Base-by-base conservation (phyloP, 1,139 yeast genomes). In the Yamadazyma spencermartinsiae region DNA sequence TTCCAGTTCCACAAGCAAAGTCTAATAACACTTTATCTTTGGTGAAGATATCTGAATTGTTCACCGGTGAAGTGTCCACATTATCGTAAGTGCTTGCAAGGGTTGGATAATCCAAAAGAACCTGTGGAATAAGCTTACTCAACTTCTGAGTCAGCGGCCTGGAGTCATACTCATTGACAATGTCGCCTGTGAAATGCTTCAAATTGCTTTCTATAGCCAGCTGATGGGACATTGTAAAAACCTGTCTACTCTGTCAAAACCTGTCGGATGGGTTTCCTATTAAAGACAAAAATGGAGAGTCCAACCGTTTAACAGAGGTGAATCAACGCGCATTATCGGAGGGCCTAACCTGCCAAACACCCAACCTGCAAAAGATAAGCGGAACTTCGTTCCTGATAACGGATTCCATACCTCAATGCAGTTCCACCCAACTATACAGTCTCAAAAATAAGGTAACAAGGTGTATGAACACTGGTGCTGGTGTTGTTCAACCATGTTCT, bases 1-100 rank as follows among this genome's bases (percentile, higher is more conserved):
- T 40, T 0, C 76, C 77, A 0, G 74, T 62, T 1, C 77, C 76
- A 46, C 76, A 71, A 1, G 75, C 76, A 49, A 72, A 71, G 48
- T 72, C 76, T 41, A 72, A 41, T 18, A 63, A 31, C 26, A 50
- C 55, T 41, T 54, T 51, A 1, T 65, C 68, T 2, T 61, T 60
- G 33, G 49, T 56, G 48, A 60, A 48, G 14, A 55, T 23, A 4
- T 23, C 26, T 10, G 26, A 23, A 10, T 8, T 23, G 8, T 11
- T 20, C 23, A n/a, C 53, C 35, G 13, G 43, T 38, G 42, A 47
- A 7, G 45, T 39, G 12, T 28, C 31, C 9, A 26, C 16, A 4
- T 7, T 10, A 11, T 25, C 16, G 30, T 24, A 25, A 25, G 23
- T n/a, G 8, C 17, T 3, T 12, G 16, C 5, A 8, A 15, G 14